Conservation (phyloP, 1,284 basidiomycete species). For the Melampsora americana region DNA sequence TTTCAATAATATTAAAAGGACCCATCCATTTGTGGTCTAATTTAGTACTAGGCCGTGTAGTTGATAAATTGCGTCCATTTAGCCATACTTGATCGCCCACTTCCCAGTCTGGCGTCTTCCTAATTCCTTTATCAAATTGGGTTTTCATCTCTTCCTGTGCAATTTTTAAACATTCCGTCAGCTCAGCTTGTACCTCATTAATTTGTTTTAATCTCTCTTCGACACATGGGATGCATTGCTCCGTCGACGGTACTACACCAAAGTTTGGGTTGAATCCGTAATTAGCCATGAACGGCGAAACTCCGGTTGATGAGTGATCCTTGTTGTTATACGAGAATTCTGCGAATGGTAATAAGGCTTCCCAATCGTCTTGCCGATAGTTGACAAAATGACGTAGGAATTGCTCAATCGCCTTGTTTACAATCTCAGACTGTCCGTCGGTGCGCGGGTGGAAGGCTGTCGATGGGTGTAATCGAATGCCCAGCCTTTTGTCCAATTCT, state of each 20-base stretch:
- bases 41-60: not conserved
- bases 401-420: not conserved
- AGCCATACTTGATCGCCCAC: not conserved
- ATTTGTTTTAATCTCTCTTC: not conserved
- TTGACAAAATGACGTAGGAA: not conserved
- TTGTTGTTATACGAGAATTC: slow-evolving; percentile 12
- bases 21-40: not conserved
- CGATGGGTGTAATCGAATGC: too few species aligned
- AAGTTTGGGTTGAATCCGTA: not conserved
- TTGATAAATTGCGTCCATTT: not conserved
- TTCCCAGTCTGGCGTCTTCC: not conserved
- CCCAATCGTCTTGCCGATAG: slow-evolving; percentile 40
- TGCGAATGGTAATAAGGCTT: not conserved
- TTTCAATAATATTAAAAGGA: too few species aligned
- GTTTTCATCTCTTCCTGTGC: slow-evolving; percentile 4
- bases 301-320: not conserved
- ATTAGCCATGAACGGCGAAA: slow-evolving; percentile 1
- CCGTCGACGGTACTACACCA: slow-evolving; percentile 31
- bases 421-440: too few species aligned
- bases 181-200: not conserved
- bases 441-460: too few species aligned
- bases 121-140: not conserved
- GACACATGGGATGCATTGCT: not conserved
- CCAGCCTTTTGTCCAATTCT: too few species aligned
- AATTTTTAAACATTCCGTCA: not conserved